Evolutionary conservation across 495 filamentous ascomycete genomes (phyloP).

Genomic region (Annulohypoxylon nitens): DNA sequence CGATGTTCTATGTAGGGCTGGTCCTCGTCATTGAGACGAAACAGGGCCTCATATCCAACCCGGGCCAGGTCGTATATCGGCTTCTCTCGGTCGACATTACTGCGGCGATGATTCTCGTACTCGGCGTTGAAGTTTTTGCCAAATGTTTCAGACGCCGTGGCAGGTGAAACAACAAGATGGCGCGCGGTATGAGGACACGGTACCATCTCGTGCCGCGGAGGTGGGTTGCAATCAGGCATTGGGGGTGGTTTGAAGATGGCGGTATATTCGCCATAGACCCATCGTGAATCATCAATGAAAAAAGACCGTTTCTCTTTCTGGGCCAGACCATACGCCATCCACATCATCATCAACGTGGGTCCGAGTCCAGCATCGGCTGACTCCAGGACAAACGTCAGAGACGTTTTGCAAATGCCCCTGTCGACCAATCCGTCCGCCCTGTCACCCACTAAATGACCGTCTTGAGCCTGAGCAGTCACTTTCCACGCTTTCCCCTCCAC

Average conservation of each 20-base stretch:
- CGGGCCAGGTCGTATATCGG: conserved; percentile 72
- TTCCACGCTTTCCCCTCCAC: conserved; percentile 47
- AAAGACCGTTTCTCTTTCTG: conserved; percentile 75
- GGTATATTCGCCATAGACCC: conserved; percentile 79
- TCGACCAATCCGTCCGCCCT: conserved; percentile 51
- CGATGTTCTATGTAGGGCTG: conserved; percentile 66
- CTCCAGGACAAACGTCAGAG: conserved; percentile 78
- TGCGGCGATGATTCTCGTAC: conserved; percentile 62
- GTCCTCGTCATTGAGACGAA: conserved; percentile 70
- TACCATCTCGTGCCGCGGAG: conserved; percentile 72
- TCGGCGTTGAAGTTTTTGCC: conserved; percentile 66
- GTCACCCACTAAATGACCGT: conserved; percentile 54
- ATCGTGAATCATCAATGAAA: conserved; percentile 80
- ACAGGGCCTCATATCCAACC: conserved; percentile 73
- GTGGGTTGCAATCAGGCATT: conserved; percentile 67
- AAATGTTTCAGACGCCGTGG: conserved; percentile 69
- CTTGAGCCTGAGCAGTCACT: conserved; percentile 44
- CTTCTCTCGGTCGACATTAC: conserved; percentile 62
- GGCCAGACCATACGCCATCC: conserved; percentile 82
- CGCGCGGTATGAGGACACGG: conserved; percentile 77
- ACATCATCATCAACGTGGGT: conserved; percentile 75
- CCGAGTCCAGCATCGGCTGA: conserved; percentile 76
- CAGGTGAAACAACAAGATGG: conserved; percentile 77
- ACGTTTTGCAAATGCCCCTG: conserved; percentile 70
- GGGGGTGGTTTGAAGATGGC: conserved; percentile 75